phyloP scores from a whole-genome alignment of 208 protist species.

The Leishmania mexicana region DNA sequence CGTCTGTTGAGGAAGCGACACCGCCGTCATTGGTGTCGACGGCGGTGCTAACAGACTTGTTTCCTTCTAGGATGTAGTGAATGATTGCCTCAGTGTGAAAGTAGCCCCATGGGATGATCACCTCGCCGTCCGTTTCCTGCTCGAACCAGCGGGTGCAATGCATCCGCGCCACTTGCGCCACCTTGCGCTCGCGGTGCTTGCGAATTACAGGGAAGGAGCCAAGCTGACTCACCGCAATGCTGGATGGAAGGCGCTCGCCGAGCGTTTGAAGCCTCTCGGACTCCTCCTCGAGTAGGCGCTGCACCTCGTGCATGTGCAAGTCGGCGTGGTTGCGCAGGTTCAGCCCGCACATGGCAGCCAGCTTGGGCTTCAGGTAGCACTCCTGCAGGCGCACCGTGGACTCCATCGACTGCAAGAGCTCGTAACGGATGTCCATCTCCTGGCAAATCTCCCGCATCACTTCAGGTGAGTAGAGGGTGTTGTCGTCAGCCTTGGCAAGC shows the following conservation, averaged over 20 bases:
- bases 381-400: conserved; percentile 81
- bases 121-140: conserved; percentile 71
- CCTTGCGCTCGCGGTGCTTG: conserved; percentile 72
- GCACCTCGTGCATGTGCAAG: conserved; percentile 82
- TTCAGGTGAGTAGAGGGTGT: conserved; percentile 74
- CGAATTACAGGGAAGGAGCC: conserved; percentile 72
- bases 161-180: conserved; percentile 59
- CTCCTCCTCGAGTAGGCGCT: conserved; percentile 70
- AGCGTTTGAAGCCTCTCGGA: conserved; percentile 39
- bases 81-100: conserved; percentile 85
- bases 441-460: conserved; percentile 80
- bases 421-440: conserved; percentile 77
- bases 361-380: conserved; percentile 91
- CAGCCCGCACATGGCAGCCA: conserved; percentile 74
- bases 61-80: conserved; percentile 73
- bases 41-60: conserved; percentile 17
- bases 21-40: background rate
- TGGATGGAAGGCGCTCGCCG: conserved; percentile 45
- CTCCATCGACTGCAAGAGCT: conserved; percentile 43
- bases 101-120: conserved; percentile 90
- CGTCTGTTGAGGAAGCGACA: background rate
- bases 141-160: conserved; percentile 80
- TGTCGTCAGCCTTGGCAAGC: conserved; percentile 70
- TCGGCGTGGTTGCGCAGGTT: conserved; percentile 85
- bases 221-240: conserved; percentile 65